A percentile compares a stretch with the other conserved stretches of the same genome.
phyloP scores from a whole-genome alignment of 2,329 filamentous ascomycete species.

The Davidsoniella neocaledoniae region DNA sequence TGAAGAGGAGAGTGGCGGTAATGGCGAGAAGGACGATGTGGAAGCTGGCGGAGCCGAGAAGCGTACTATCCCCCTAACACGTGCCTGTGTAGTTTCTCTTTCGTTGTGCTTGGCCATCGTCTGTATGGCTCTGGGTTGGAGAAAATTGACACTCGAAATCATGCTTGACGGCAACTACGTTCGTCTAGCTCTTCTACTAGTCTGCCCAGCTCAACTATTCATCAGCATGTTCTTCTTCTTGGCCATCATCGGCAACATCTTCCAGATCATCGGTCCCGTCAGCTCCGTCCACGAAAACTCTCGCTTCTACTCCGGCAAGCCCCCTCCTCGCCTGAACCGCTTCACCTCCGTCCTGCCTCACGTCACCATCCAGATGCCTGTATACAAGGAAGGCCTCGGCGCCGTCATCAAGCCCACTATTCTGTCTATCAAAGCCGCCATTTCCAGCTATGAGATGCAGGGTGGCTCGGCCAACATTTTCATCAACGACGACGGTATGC shows the following conservation, averaged over 20 bases:
- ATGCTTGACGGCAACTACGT: slow-evolving; percentile 34
- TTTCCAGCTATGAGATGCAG: slow-evolving; percentile 32
- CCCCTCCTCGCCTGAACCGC: slow-evolving; percentile 19
- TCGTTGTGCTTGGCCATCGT: slow-evolving; percentile 35
- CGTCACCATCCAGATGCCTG: slow-evolving; percentile 29
- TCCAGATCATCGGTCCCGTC: slow-evolving; percentile 33
- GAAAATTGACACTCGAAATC: slow-evolving; percentile 36
- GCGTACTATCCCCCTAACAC: slow-evolving; percentile 36
- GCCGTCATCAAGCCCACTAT: slow-evolving; percentile 32
- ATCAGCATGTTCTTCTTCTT: slow-evolving; percentile 36
- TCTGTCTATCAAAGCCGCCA: slow-evolving; percentile 30
- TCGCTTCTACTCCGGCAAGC: slow-evolving; percentile 26
- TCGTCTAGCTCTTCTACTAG: slow-evolving; percentile 36
- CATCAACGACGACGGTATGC: slow-evolving; percentile 47
- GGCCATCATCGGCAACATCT: slow-evolving; percentile 22
- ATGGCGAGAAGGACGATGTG: slow-evolving; percentile 26
- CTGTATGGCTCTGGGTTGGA: slow-evolving; percentile 40
- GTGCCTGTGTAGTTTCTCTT: slow-evolving; percentile 33
- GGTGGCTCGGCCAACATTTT: slow-evolving; percentile 34
- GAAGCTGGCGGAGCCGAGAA: slow-evolving; percentile 26
- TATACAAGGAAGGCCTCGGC: slow-evolving; percentile 25
- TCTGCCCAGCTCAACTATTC: slow-evolving; percentile 39
- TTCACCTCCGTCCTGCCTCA: slow-evolving; percentile 22
- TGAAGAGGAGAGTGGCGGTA: slow-evolving; percentile 19
- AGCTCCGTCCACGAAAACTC: slow-evolving; percentile 27